Conservation (phyloP, 306 rosid species). For the Trifolium subterraneum region DNA sequence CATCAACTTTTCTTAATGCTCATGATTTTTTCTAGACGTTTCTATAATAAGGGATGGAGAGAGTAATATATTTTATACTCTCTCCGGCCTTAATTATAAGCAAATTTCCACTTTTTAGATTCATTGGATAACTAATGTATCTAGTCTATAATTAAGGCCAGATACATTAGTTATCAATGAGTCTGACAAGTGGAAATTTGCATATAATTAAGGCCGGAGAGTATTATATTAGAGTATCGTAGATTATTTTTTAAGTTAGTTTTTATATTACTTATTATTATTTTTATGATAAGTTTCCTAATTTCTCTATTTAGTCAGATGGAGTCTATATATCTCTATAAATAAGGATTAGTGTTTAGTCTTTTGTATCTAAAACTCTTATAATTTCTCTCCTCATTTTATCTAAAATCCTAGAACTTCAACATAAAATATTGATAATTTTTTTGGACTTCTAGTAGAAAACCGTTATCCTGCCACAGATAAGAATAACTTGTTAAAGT, state of each 20-base stretch:
- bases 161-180: no score
- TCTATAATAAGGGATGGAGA: background rate
- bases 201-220: no score
- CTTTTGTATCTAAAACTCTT: background rate
- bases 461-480: background rate
- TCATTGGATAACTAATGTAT: no score
- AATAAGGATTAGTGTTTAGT: background rate
- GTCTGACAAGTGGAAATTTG: no score
- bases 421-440: background rate
- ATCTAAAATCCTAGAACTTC: background rate
- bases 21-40: background rate
- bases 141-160: no score
- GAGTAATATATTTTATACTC: background rate
- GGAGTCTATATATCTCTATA: background rate
- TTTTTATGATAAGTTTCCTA: background rate
- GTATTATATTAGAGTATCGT: background rate
- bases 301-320: background rate
- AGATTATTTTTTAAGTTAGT: background rate
- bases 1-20: background rate
- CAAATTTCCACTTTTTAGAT: no score
- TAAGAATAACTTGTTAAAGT: constrained; percentile 12
- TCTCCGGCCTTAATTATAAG: no score
- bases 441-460: constrained; percentile 24
- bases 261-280: background rate
- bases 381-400: background rate